Evolutionary conservation across 2,329 filamentous ascomycete species (phyloP).

Genomic region (Cytospora piceae): DNA sequence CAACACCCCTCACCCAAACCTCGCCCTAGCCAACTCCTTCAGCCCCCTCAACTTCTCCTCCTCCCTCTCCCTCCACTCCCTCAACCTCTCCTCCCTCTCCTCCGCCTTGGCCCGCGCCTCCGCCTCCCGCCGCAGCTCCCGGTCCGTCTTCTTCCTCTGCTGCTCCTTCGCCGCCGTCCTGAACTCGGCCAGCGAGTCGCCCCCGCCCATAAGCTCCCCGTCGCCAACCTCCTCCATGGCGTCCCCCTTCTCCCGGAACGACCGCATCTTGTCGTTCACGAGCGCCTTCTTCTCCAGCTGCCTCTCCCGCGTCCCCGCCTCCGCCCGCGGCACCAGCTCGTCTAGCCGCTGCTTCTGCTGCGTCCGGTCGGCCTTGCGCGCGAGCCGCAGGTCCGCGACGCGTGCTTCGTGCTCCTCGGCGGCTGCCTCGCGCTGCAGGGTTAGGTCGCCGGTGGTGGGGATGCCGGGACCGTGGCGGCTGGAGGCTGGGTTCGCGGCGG

Average conservation of each 20-base stretch:
- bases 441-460: conserved; percentile 75
- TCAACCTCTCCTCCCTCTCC: conserved; percentile 78
- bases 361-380: conserved; percentile 66
- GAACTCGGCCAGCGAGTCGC: conserved; percentile 66
- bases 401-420: conserved; percentile 53
- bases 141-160: conserved; percentile 78
- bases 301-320: conserved; percentile 80
- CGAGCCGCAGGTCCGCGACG: conserved; percentile 59
- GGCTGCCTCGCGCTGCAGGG: conserved; percentile 56
- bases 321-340: conserved; percentile 80
- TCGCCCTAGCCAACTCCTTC: conserved; percentile 74
- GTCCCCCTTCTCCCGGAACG: conserved; percentile 67
- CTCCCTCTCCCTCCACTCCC: conserved; percentile 74
- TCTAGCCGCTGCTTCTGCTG: conserved; percentile 74
- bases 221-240: conserved; percentile 66
- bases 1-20: conserved; percentile 63
- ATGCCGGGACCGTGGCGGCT: conserved; percentile 59
- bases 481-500: conserved; percentile 43
- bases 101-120: conserved; percentile 72
- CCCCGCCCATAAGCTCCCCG: conserved; percentile 76
- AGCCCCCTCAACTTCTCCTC: conserved; percentile 83
- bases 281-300: conserved; percentile 83
- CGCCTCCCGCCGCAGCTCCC: conserved; percentile 83
- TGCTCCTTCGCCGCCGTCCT: conserved; percentile 68
- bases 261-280: conserved; percentile 71